These are phyloP conservation scores for Ceratocystiopsis brevicomis DNA, from an alignment of 2,329 filamentous ascomycete species.

Conservation along the genomic window DNA sequence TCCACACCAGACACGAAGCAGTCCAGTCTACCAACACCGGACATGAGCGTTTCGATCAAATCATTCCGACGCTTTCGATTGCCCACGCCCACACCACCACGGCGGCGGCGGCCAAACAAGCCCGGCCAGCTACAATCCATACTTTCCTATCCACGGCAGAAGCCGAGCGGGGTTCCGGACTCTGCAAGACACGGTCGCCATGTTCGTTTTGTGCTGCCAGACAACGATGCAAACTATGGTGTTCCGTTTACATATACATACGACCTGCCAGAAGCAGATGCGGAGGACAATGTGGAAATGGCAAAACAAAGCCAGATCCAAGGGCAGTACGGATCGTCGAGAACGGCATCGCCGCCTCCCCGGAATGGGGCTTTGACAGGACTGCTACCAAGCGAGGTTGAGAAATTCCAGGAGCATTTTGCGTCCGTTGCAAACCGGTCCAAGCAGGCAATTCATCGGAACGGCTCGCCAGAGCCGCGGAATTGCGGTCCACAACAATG, in stretches of 20 bases:
- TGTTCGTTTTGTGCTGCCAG: constrained; percentile 17
- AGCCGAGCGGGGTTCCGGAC: neutral
- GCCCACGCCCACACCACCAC: constrained; percentile 23
- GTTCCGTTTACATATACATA: neutral
- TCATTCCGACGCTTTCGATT: constrained; percentile 34
- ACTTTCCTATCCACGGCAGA: constrained; percentile 7
- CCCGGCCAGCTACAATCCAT: constrained; percentile 1
- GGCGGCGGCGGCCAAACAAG: constrained; percentile 8
- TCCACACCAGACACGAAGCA: constrained; percentile 13
- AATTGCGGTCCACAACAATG: neutral
- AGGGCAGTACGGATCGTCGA: neutral
- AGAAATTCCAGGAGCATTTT: constrained; percentile 18
- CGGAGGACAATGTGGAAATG: too few relatives aligned
- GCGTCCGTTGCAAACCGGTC: constrained; percentile 5
- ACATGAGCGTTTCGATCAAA: constrained; percentile 29
- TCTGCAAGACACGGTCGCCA: constrained; percentile 6
- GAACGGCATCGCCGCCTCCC: constrained; percentile 26
- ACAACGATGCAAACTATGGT: neutral
- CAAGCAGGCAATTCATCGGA: neutral
- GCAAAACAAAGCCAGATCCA: too few relatives aligned
- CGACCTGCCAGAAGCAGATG: neutral
- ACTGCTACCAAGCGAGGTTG: constrained; percentile 18
- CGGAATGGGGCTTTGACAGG: constrained; percentile 12
- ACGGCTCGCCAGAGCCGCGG: neutral
- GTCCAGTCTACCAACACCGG: constrained; percentile 22